These are phyloP conservation scores for Pythium monospermum DNA, from an alignment of 352 stramenopile genomes.

Conservation along the genomic window DNA sequence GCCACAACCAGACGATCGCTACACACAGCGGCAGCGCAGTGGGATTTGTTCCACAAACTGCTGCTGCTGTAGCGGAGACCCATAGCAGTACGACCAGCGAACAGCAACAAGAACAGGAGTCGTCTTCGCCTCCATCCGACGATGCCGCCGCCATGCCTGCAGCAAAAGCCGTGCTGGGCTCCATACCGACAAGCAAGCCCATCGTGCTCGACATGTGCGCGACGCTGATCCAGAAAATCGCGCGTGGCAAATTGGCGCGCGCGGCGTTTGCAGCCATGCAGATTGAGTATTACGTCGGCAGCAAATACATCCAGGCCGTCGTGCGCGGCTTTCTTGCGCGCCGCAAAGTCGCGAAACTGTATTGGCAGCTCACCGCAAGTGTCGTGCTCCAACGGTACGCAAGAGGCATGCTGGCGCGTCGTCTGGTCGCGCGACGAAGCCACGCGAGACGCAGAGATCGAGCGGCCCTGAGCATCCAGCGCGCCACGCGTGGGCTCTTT, in stretches of 20 bases:
- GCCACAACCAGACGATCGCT: no score
- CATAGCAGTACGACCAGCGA: not conserved
- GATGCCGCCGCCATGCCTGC: not conserved
- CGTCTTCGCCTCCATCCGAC: no score
- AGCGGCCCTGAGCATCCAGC: conserved; percentile 44
- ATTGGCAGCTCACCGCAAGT: conserved; percentile 54
- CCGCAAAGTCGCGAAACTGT: conserved; percentile 56
- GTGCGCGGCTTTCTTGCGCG: conserved; percentile 65
- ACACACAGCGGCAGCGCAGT: no score
- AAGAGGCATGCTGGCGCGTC: conserved; percentile 50
- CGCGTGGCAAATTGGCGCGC: conserved; percentile 63
- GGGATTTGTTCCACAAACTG: no score
- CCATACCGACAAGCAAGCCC: not conserved
- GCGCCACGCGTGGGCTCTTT: conserved; percentile 44
- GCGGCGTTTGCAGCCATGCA: conserved; percentile 45
- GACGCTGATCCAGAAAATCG: conserved; percentile 73
- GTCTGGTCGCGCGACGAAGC: conserved; percentile 22
- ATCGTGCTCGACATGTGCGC: conserved; percentile 66
- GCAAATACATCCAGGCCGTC: conserved; percentile 71
- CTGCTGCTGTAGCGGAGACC: not conserved
- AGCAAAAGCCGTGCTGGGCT: not conserved
- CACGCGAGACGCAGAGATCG: conserved; percentile 15
- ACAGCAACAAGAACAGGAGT: not conserved
- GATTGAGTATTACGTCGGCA: conserved; percentile 66
- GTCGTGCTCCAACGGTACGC: conserved; percentile 50